Percentiles rank a stretch among this genome's conserved stretches.
These are phyloP conservation scores for Solanum virginianum DNA, from an alignment of 257 asterid genomes.

Conservation along the genomic window DNA sequence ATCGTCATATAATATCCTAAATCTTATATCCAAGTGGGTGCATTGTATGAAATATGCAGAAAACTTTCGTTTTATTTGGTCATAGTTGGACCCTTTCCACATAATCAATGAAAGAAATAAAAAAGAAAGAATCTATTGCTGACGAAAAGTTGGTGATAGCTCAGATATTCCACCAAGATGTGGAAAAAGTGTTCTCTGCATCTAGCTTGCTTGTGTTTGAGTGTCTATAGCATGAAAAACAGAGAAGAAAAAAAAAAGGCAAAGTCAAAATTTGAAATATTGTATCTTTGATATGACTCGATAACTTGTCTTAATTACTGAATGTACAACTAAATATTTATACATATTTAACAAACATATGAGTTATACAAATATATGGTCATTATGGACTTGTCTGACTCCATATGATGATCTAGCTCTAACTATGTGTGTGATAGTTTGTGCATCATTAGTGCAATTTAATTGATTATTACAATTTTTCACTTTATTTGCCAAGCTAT, in stretches of 20 bases:
- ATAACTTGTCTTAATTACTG: too few species aligned
- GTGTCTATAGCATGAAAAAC: neutral
- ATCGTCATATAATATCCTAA: neutral
- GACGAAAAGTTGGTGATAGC: conserved; percentile 17
- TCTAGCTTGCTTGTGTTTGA: neutral
- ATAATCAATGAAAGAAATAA: conserved; percentile 3
- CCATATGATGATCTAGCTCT: neutral
- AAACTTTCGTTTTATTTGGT: conserved; percentile 14
- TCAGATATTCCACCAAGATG: conserved; percentile 16
- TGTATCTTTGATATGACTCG: too few species aligned
- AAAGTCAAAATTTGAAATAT: neutral
- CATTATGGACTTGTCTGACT: neutral
- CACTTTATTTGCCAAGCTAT: neutral
- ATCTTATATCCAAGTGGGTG: neutral
- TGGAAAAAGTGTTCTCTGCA: conserved; percentile 5
- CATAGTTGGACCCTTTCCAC: conserved; percentile 17
- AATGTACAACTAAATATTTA: too few species aligned
- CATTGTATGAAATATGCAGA: neutral
- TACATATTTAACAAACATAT: too few species aligned
- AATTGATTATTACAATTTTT: neutral
- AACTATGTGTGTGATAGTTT: neutral
- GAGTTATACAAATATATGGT: neutral
- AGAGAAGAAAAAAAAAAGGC: neutral
- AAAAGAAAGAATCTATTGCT: conserved; percentile 1
- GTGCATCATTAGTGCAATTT: neutral